Percentiles rank a stretch among this genome's conserved stretches.
Conservation (phyloP, 2,329 filamentous ascomycete genomes). For the Biscogniauxia marginata region DNA sequence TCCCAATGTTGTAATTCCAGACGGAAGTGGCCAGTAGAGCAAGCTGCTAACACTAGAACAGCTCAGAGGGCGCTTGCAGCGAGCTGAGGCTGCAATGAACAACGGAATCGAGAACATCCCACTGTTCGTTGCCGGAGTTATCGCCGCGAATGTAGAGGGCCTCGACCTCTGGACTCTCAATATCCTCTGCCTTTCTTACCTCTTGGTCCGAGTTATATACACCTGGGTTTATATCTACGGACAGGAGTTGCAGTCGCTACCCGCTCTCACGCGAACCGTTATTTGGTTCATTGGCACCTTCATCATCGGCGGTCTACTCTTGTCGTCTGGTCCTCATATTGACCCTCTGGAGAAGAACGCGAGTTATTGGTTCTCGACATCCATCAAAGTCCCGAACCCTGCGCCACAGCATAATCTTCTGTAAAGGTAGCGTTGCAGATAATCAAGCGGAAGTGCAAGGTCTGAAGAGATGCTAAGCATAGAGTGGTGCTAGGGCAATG, state of each 20-base stretch:
- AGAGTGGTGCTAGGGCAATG: neutral
- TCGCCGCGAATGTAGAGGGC: slow-evolving; percentile 12
- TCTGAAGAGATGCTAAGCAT: neutral
- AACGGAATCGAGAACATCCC: slow-evolving; percentile 12
- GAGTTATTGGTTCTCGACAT: neutral
- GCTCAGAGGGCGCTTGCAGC: slow-evolving; percentile 1
- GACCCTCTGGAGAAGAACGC: neutral
- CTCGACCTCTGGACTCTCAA: slow-evolving; percentile 5
- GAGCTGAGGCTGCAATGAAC: slow-evolving; percentile 9
- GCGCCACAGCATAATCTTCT: neutral
- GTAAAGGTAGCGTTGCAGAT: neutral
- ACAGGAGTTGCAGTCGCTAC: neutral
- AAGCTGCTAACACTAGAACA: no score
- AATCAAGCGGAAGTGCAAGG: neutral
- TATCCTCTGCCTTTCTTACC: slow-evolving; percentile 3
- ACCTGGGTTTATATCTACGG: slow-evolving; percentile 14
- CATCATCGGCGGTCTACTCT: neutral
- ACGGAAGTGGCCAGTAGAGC: no score
- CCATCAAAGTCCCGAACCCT: neutral
- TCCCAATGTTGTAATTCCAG: no score
- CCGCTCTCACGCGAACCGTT: neutral
- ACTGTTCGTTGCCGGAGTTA: slow-evolving; percentile 11
- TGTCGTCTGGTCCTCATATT: neutral
- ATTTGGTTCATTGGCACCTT: slow-evolving; percentile 1
- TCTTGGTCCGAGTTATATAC: slow-evolving; percentile 6